Percentiles rank a stretch among this genome's conserved stretches.
phyloP scores from a whole-genome alignment of 1,284 basidiomycete genomes.

The Singerocomus inundabilis region DNA sequence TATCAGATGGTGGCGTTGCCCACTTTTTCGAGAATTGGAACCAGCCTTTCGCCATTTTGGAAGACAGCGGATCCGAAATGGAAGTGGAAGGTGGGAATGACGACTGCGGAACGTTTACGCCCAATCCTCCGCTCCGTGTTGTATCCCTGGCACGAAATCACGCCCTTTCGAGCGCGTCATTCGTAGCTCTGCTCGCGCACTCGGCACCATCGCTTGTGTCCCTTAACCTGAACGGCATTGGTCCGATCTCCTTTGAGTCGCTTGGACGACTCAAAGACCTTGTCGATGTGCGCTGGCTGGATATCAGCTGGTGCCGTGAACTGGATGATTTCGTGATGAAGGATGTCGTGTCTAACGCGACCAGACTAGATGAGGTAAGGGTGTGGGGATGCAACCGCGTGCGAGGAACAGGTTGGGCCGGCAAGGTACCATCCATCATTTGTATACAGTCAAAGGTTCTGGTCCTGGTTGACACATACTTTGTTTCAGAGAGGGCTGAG shows the following conservation, averaged over 20 bases:
- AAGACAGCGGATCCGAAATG: slow-evolving; percentile 19
- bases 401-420: slow-evolving; percentile 46
- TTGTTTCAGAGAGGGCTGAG: slow-evolving; percentile 41
- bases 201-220: slow-evolving; percentile 61
- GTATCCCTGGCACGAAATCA: slow-evolving; percentile 67
- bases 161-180: slow-evolving; percentile 54
- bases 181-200: slow-evolving; percentile 68
- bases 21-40: slow-evolving; percentile 56
- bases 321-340: slow-evolving; percentile 85
- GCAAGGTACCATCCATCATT: slow-evolving; percentile 41
- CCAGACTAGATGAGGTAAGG: slow-evolving; percentile 55
- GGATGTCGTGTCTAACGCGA: slow-evolving; percentile 38
- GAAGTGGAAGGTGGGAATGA: slow-evolving; percentile 12
- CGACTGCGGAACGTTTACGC: slow-evolving; percentile 12
- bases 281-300: slow-evolving; percentile 57
- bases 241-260: slow-evolving; percentile 50
- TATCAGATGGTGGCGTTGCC: slow-evolving; percentile 71
- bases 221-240: slow-evolving; percentile 68
- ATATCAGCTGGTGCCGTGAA: slow-evolving; percentile 86
- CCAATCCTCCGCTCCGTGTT: slow-evolving; percentile 47
- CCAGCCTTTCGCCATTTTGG: slow-evolving; percentile 12
- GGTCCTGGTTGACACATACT: background rate
- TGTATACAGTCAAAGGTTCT: background rate
- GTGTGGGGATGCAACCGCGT: slow-evolving; percentile 73
- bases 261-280: slow-evolving; percentile 52